These are phyloP conservation scores for Cystobasidiaceae sp. DNA, from an alignment of 1,284 basidiomycete genomes.

Conservation along the genomic window DNA sequence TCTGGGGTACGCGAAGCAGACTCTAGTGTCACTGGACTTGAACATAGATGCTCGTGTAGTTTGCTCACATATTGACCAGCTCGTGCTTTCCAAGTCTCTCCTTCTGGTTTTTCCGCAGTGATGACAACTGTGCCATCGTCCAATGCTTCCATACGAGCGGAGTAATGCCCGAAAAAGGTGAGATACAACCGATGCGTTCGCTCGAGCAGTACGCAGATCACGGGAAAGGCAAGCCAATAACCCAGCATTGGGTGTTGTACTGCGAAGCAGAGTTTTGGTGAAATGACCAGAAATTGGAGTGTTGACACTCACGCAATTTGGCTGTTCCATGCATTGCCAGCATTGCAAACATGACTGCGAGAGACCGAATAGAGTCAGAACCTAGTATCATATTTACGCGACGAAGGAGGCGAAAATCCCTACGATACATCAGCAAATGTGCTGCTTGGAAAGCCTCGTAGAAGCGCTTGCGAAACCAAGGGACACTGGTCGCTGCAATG, in stretches of 20 bases:
- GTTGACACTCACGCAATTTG: not conserved
- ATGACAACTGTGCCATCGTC: slow-evolving; percentile 10
- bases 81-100: slow-evolving; percentile 1
- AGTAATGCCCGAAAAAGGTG: slow-evolving; percentile 7
- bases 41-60: not conserved
- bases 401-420: not conserved
- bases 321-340: slow-evolving; percentile 10
- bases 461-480: slow-evolving; percentile 14
- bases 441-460: slow-evolving; percentile 23
- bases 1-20: not conserved
- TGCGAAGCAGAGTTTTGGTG: not conserved
- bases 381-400: not conserved
- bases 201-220: not conserved
- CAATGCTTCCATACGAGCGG: slow-evolving; percentile 13
- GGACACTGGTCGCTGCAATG: slow-evolving; percentile 15
- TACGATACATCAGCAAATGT: slow-evolving; percentile 26
- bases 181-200: not conserved
- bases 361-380: not conserved
- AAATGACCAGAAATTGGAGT: not conserved
- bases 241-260: slow-evolving; percentile 23
- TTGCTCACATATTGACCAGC: slow-evolving; percentile 14
- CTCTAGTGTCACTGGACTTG: too few relatives aligned
- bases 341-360: slow-evolving; percentile 20
- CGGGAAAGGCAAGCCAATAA: slow-evolving; percentile 12
- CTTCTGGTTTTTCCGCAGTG: slow-evolving; percentile 7